Evolutionary conservation across 805 yeast species (phyloP), one percentile per base, ranked within the genome.

Genomic region (Candida anglica): DNA sequence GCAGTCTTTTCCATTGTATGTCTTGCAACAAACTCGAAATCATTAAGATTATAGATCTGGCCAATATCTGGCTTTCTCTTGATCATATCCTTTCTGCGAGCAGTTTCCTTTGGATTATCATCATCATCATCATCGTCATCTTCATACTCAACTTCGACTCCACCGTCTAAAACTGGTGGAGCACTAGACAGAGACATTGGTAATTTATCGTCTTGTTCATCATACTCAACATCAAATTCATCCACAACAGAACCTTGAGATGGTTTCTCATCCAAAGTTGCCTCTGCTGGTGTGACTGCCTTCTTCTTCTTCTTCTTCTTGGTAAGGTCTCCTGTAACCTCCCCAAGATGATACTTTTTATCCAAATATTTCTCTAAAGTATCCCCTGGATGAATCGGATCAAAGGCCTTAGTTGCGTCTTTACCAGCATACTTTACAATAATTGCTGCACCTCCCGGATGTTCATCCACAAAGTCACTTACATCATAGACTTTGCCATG

Each of bases 331-430:
- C 32, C 32, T 7, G 25, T 63, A 6, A 62, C 65, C 8, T 53
- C 60, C 1, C 72, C 72, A 32, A 50, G 44, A 38, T 60, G 69
- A 24, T 50, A 53, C 37, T 63, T 50, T 4, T 48, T 43, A 3
- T 56, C 94, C 24, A 86, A 57, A 46, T 78, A 79, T 50, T 80
- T 79, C 19, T 75, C 79, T 34, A 91, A 68, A 5, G 86, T 83
- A 47, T 88, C 96, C n/a, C 81, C 75, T 0, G 98, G 93, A 58
- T 91, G 98, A 40, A 91, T 71, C 14, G 95, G 96, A 39, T 82
- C 86, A 52, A 87, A 91, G 7, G 86, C 77, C 47, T 81, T 79
- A 6, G 93, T 81, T 8, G 91, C 95, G 41, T 64, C 70, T 37
- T 57, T 58, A 2, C 73, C 71, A n/a, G 66, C 63, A 48, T 53